phyloP scores from a whole-genome alignment of 139 green algal genomes.

The Nannochloris sp. region DNA sequence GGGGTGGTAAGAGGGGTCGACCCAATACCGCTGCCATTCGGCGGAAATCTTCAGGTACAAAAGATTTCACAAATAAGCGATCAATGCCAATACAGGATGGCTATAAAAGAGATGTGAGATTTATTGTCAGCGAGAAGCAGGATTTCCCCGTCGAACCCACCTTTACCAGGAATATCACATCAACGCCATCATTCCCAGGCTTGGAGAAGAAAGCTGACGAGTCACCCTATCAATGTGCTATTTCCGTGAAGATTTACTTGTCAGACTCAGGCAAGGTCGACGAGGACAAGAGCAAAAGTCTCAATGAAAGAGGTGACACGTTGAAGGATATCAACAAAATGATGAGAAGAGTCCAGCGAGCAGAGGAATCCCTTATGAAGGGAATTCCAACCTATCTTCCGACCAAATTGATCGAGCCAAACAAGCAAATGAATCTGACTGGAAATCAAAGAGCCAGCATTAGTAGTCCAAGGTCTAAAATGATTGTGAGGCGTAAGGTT shows the following conservation, averaged over 20 bases:
- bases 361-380: slow-evolving; percentile 25
- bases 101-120: too few species aligned
- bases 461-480: too few species aligned
- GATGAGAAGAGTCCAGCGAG: slow-evolving; percentile 11
- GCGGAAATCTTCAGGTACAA: too few species aligned
- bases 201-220: background rate
- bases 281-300: background rate
- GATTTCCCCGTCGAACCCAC: background rate
- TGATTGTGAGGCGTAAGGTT: background rate
- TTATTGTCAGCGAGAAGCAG: too few species aligned
- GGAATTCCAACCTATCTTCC: slow-evolving; percentile 26
- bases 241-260: background rate
- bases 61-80: too few species aligned
- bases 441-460: background rate
- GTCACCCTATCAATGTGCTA: background rate
- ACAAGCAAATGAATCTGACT: background rate
- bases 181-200: background rate
- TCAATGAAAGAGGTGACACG: background rate
- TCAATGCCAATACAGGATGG: too few species aligned
- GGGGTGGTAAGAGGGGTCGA: too few species aligned
- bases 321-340: slow-evolving; percentile 13
- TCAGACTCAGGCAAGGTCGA: background rate
- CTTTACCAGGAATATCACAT: background rate
- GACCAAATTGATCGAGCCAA: background rate
- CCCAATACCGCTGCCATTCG: too few species aligned